Evolutionary conservation across 2,329 filamentous ascomycete species (phyloP), one percentile per base, ranked within the genome.

Genomic region (Incumbomyces delicatus): DNA sequence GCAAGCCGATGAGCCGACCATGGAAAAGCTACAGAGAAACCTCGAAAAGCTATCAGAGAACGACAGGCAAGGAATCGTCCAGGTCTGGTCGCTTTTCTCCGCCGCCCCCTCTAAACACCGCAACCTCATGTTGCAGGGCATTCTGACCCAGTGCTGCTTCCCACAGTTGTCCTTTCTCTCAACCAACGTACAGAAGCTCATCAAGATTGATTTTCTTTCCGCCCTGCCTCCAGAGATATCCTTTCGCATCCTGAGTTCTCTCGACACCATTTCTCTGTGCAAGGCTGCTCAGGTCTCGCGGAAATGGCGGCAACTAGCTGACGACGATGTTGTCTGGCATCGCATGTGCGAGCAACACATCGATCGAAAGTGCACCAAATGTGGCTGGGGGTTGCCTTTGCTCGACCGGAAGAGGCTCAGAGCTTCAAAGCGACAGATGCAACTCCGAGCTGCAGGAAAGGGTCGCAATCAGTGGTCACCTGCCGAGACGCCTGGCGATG

Each of bases 311-410:
- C 78, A 78, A 48, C 71, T 98, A 34, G 90, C 92, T n/a, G 92
- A 96, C 58, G 90, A 95, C 61, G 90, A 98, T 63, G 85, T 94
- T 7, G 90, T 98, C 3, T 98, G 92, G 92, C 86, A 95, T 61
- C 85, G 83, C 53, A 95, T 96, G 89, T 98, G 92, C 62, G 88
- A 95, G 65, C 90, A 96, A 62, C 89, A 95, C 64, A 94, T 95
- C 57, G 87, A 94, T 62, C 75, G 87, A 50, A 94, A 94, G 62
- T 95, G 89, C 64, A 89, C 81, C 50, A 94, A 92, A 62, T 98
- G 92, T 61, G 90, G 92, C 18, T 96, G 89, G 87, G 92, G 92
- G 2, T 67, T 98, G 50, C 92, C 92, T 13, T 69, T 94, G 47
- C 70, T 98, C 42, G 92, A 98, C 61, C 78, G 87, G 57, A 95